A percentile compares a stretch with the other conserved stretches of the same genome.
These are phyloP conservation scores for Podospora pseudocomata DNA, from an alignment of 495 filamentous ascomycete genomes.

Conservation along the genomic window DNA sequence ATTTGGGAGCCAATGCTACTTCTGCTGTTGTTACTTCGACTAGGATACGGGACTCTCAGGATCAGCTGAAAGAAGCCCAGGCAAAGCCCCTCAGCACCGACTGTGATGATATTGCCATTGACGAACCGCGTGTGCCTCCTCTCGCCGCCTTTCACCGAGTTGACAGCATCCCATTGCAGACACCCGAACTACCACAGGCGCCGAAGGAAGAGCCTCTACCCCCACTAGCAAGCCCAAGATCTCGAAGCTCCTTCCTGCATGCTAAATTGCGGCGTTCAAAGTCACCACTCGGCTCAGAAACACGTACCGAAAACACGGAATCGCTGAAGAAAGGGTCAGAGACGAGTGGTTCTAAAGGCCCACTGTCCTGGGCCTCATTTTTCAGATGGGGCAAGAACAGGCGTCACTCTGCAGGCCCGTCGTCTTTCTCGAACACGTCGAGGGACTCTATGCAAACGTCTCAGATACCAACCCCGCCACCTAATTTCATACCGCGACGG, in stretches of 20 bases:
- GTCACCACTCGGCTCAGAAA: conserved; percentile 34
- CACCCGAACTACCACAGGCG: conserved; percentile 9
- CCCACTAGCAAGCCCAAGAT: conserved; percentile 20
- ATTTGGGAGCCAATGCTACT: conserved; percentile 41
- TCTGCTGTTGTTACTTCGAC: conserved; percentile 49
- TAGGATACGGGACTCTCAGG: conserved; percentile 34
- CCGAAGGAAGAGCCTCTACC: conserved; percentile 13
- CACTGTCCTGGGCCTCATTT: conserved; percentile 61
- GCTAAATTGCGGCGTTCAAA: conserved; percentile 41
- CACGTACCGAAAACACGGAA: conserved; percentile 37
- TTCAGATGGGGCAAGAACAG: conserved; percentile 67
- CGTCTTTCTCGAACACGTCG: conserved; percentile 77
- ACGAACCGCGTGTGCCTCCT: conserved; percentile 19
- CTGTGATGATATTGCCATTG: conserved; percentile 10
- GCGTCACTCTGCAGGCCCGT: conserved; percentile 54
- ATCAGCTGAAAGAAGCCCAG: conserved; percentile 21
- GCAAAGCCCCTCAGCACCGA: not conserved
- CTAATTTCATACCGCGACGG: conserved; percentile 34
- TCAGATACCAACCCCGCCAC: conserved; percentile 33
- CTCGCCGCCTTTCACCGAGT: conserved; percentile 38
- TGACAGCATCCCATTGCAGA: conserved; percentile 27
- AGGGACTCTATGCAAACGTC: conserved; percentile 62
- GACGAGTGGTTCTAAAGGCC: conserved; percentile 39
- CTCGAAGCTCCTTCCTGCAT: conserved; percentile 33
- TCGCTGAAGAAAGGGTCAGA: conserved; percentile 38